Evolutionary conservation across 2,329 filamentous ascomycete genomes (phyloP).

Genomic region (Fusarium citri): DNA sequence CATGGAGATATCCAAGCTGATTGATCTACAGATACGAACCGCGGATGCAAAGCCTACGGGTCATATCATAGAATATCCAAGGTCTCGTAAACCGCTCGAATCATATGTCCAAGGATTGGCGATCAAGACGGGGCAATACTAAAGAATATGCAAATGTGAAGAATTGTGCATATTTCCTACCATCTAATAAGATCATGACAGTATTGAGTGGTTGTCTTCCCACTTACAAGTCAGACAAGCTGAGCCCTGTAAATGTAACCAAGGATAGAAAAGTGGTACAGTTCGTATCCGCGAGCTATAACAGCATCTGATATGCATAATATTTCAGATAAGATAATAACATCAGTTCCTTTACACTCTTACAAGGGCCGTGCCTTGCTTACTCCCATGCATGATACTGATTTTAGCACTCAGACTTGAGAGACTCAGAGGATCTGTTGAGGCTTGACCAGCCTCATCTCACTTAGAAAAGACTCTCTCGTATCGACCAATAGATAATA

Average conservation of each 20-base stretch:
- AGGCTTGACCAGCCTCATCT: neutral
- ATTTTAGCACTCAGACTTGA: constrained; percentile 9
- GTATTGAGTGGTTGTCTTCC: neutral
- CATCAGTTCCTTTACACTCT: neutral
- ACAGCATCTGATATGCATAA: constrained; percentile 14
- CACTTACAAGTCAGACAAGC: neutral
- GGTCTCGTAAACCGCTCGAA: neutral
- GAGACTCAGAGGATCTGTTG: neutral
- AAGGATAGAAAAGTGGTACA: constrained; percentile 16
- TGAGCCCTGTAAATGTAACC: neutral
- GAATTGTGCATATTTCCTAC: neutral
- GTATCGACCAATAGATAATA: constrained; percentile 26
- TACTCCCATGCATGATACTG: constrained; percentile 4
- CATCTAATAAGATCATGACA: neutral
- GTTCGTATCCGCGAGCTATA: constrained; percentile 25
- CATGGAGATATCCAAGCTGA: neutral
- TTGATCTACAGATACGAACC: neutral
- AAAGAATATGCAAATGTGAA: neutral
- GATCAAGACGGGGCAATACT: too few relatives aligned
- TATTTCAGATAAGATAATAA: constrained; percentile 5
- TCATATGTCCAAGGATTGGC: neutral
- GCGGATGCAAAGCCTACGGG: too few relatives aligned
- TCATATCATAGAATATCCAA: neutral
- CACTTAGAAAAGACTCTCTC: neutral
- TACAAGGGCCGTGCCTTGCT: neutral